phyloP scores from a whole-genome alignment of 73 alveolate species.

The Paramecium sexaurelia region DNA sequence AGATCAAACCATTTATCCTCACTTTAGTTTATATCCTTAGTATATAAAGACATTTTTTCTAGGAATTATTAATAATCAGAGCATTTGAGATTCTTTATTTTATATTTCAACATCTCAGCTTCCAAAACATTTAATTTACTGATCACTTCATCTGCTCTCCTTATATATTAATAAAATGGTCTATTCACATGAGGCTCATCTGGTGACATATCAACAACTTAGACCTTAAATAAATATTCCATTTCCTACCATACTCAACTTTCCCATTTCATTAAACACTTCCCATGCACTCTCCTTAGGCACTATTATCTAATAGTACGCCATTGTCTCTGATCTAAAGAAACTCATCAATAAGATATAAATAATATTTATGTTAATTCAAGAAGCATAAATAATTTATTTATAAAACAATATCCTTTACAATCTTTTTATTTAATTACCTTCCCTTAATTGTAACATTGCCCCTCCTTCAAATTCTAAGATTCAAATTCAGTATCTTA shows the following conservation, averaged over 20 bases:
- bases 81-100: slow-evolving; percentile 74
- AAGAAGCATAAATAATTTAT: not conserved
- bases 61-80: slow-evolving; percentile 54
- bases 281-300: slow-evolving; percentile 93
- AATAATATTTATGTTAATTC: not conserved
- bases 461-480: not conserved
- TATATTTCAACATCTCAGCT: slow-evolving; percentile 69
- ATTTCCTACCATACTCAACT: slow-evolving; percentile 57
- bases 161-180: slow-evolving; percentile 70
- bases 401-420: not conserved
- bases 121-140: slow-evolving; percentile 63
- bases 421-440: not conserved
- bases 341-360: slow-evolving; percentile 75
- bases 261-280: slow-evolving; percentile 90
- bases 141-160: slow-evolving; percentile 85
- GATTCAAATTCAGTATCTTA: not conserved
- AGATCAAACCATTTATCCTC: slow-evolving; percentile 68
- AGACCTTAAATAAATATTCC: slow-evolving; percentile 70
- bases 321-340: slow-evolving; percentile 94
- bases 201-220: slow-evolving; percentile 85
- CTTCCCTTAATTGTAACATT: not conserved
- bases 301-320: slow-evolving; percentile 87
- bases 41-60: slow-evolving; percentile 62
- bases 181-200: slow-evolving; percentile 81
- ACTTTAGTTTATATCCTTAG: slow-evolving; percentile 1